Conservation (phyloP, 768 basidiomycete genomes). For the Agaricus sinodeliciosus region DNA sequence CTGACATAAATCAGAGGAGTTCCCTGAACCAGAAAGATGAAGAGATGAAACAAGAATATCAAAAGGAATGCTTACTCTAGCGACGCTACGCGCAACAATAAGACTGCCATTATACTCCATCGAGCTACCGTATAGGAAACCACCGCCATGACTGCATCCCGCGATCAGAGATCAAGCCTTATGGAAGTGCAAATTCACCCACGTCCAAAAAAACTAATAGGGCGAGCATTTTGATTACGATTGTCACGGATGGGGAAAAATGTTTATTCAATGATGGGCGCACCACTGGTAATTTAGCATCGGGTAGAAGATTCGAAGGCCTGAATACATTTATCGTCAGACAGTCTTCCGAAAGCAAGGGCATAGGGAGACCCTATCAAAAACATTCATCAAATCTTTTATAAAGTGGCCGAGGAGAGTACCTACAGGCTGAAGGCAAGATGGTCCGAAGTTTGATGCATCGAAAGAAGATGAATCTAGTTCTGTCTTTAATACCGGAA, state of each 20-base stretch:
- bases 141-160: conserved; percentile 26
- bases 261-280: conserved; percentile 7
- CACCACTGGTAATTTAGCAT: conserved; percentile 32
- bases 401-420: neutral
- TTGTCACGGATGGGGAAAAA: neutral
- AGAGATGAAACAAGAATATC: neutral
- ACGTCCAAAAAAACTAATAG: conserved; percentile 34
- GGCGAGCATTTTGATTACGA: too few relatives aligned
- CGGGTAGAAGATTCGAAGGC: conserved; percentile 28
- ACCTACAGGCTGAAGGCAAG: conserved; percentile 43
- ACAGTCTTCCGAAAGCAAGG: conserved; percentile 47
- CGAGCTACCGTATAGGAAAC: conserved; percentile 22
- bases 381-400: neutral
- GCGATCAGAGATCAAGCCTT: neutral
- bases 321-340: conserved; percentile 53
- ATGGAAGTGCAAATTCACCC: conserved; percentile 3
- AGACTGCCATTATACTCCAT: conserved; percentile 24
- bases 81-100: conserved; percentile 30
- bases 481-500: conserved; percentile 38
- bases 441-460: conserved; percentile 38
- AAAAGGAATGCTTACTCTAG: conserved; percentile 20
- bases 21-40: conserved; percentile 18
- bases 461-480: conserved; percentile 29
- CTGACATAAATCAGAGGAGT: conserved; percentile 38
- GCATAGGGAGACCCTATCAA: conserved; percentile 26